phyloP scores from a whole-genome alignment of 768 basidiomycete genomes.

The Tulasnella sp. region DNA sequence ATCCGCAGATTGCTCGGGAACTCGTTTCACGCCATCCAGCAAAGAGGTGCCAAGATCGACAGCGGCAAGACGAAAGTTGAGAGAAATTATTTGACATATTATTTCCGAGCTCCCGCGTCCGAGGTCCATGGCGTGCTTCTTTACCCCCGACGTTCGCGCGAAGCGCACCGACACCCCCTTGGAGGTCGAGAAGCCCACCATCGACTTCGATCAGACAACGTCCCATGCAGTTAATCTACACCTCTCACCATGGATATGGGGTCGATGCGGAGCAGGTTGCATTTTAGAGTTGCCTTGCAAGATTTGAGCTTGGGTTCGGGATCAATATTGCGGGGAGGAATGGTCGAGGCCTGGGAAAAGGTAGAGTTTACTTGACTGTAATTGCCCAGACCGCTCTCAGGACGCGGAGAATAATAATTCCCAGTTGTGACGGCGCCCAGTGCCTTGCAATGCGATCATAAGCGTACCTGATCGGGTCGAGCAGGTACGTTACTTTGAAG shows the following conservation, averaged over 20 bases:
- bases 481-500: neutral
- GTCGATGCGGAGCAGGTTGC: neutral
- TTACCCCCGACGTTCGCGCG: neutral
- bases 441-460: neutral
- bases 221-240: neutral
- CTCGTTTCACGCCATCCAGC: neutral
- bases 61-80: neutral
- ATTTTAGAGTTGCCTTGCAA: no score
- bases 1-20: conserved; percentile 10
- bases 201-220: neutral
- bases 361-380: neutral
- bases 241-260: neutral
- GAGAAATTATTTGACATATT: neutral
- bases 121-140: neutral
- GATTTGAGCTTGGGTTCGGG: no score
- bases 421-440: neutral
- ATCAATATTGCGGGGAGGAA: no score
- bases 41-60: neutral
- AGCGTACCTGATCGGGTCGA: neutral
- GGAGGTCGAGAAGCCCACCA: neutral
- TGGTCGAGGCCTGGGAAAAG: neutral
- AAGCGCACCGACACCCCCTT: neutral
- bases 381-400: neutral
- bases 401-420: neutral
- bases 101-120: neutral